Percentiles rank a stretch among this genome's conserved stretches.
These are phyloP conservation scores for Pseudonitzschia multistriata DNA, from an alignment of 108 stramenopile genomes.

Conservation along the genomic window DNA sequence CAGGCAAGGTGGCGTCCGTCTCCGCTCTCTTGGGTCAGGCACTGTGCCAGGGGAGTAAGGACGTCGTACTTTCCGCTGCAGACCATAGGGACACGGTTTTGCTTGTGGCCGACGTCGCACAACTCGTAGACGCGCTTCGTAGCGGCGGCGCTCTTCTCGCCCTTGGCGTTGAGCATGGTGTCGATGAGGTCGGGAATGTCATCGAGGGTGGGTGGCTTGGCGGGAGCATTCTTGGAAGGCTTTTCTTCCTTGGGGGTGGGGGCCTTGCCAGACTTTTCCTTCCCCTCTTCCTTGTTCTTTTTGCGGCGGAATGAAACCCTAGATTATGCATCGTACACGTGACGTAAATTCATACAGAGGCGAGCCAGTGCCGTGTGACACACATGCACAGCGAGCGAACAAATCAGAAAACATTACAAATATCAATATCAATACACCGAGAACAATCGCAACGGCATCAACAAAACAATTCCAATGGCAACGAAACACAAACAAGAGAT, in stretches of 20 bases:
- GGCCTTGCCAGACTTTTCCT: slow-evolving; percentile 32
- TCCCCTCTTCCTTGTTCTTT: slow-evolving; percentile 44
- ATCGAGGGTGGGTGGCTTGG: slow-evolving; percentile 84
- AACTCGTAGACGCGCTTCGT: slow-evolving; percentile 91
- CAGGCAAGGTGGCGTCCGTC: slow-evolving; percentile 90
- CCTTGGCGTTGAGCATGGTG: slow-evolving; percentile 80
- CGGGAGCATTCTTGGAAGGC: slow-evolving; percentile 38
- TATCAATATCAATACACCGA: no score
- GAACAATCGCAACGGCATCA: no score
- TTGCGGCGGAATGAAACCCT: slow-evolving; percentile 73
- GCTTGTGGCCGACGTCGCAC: slow-evolving; percentile 90
- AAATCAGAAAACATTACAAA: no score
- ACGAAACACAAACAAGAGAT: no score
- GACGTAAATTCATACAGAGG: no score
- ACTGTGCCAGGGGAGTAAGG: slow-evolving; percentile 82
- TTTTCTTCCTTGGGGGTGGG: slow-evolving; percentile 36
- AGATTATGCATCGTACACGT: no score
- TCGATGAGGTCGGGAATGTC: slow-evolving; percentile 88
- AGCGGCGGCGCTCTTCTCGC: slow-evolving; percentile 84
- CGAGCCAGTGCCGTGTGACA: no score
- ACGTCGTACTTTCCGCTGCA: slow-evolving; percentile 90
- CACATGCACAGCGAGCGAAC: no score
- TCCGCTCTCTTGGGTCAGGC: slow-evolving; percentile 85
- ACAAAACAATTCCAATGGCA: no score
- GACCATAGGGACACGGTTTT: slow-evolving; percentile 91